Percentiles rank a stretch among this genome's conserved stretches.
These are phyloP conservation scores for Colletotrichum euphorbiae DNA, from an alignment of 2,329 filamentous ascomycete genomes.

Conservation along the genomic window DNA sequence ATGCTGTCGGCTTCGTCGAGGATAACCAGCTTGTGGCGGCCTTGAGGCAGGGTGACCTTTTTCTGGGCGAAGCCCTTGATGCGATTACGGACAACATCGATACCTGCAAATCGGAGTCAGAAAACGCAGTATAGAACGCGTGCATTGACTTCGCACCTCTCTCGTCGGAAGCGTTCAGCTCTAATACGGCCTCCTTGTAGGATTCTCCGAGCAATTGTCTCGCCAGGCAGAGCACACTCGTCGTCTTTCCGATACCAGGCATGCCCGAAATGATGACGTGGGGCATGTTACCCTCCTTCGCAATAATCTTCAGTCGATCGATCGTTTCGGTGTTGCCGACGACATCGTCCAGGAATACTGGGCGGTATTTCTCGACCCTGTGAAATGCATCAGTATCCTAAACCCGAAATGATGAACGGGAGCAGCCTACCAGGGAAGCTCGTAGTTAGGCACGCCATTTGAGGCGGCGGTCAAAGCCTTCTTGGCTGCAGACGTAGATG, in stretches of 20 bases:
- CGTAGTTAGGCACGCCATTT: conserved; percentile 70
- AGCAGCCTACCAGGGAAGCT: conserved; percentile 79
- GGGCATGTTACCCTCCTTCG: conserved; percentile 98
- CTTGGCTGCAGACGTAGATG: conserved; percentile 69
- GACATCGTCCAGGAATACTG: conserved; percentile 93
- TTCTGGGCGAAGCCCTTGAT: conserved; percentile 99
- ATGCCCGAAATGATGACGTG: conserved; percentile 99
- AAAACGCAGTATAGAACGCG: neutral
- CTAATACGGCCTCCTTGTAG: conserved; percentile 97
- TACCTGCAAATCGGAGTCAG: conserved; percentile 64
- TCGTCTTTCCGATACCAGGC: conserved; percentile 99
- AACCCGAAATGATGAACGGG: neutral
- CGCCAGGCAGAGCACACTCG: conserved; percentile 91
- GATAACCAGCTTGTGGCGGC: conserved; percentile 95
- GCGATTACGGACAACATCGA: conserved; percentile 95
- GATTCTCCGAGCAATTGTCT: conserved; percentile 90
- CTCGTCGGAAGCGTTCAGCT: conserved; percentile 96
- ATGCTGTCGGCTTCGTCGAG: conserved; percentile 98
- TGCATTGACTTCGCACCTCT: conserved; percentile 71
- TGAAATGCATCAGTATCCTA: conserved; percentile 42
- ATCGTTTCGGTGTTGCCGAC: conserved; percentile 99
- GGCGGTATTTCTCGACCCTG: conserved; percentile 99
- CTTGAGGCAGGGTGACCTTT: conserved; percentile 92
- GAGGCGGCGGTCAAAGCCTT: conserved; percentile 63
- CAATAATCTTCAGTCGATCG: conserved; percentile 96